These are phyloP conservation scores for Leucoagaricus sp. DNA, from an alignment of 1,284 basidiomycete genomes.

Conservation along the genomic window DNA sequence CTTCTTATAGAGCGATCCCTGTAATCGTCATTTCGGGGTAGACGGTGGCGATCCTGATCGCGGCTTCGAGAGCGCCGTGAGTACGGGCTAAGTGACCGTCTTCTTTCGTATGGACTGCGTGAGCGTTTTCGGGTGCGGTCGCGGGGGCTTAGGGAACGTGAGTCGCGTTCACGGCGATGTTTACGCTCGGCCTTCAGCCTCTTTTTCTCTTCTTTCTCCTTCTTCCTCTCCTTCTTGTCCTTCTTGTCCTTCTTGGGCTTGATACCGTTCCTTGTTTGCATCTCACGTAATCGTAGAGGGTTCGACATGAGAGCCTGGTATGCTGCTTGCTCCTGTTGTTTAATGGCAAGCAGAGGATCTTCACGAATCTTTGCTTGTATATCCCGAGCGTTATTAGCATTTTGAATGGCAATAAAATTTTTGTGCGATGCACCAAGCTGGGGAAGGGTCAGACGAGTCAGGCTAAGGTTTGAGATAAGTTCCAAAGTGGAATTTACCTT, in stretches of 20 bases:
- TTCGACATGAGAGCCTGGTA: slow-evolving; percentile 90
- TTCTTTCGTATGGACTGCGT: slow-evolving; percentile 8
- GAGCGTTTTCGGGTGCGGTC: slow-evolving; percentile 2
- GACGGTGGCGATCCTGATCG: slow-evolving; percentile 19
- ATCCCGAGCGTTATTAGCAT: slow-evolving; percentile 90
- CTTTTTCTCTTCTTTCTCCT: slow-evolving; percentile 75
- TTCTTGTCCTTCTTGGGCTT: slow-evolving; percentile 77
- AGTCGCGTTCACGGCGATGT: slow-evolving; percentile 26
- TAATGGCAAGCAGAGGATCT: slow-evolving; percentile 95
- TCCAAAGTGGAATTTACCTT: slow-evolving; percentile 54
- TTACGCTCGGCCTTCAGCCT: slow-evolving; percentile 59
- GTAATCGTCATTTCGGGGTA: slow-evolving; percentile 23
- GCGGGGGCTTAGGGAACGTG: slow-evolving; percentile 26
- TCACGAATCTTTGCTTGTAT: slow-evolving; percentile 93
- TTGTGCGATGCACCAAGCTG: slow-evolving; percentile 85
- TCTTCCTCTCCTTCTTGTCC: slow-evolving; percentile 71
- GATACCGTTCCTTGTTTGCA: slow-evolving; percentile 76
- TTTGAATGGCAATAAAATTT: slow-evolving; percentile 90
- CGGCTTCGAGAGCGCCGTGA: slow-evolving; percentile 8
- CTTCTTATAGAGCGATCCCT: slow-evolving; percentile 9
- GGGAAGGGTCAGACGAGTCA: slow-evolving; percentile 3
- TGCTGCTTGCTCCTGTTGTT: slow-evolving; percentile 95
- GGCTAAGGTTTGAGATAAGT: neutral
- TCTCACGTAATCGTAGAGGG: slow-evolving; percentile 83
- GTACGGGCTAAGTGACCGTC: slow-evolving; percentile 7